phyloP scores from a whole-genome alignment of 169 alveolate species.

The Cryptosporidium meleagridis region DNA sequence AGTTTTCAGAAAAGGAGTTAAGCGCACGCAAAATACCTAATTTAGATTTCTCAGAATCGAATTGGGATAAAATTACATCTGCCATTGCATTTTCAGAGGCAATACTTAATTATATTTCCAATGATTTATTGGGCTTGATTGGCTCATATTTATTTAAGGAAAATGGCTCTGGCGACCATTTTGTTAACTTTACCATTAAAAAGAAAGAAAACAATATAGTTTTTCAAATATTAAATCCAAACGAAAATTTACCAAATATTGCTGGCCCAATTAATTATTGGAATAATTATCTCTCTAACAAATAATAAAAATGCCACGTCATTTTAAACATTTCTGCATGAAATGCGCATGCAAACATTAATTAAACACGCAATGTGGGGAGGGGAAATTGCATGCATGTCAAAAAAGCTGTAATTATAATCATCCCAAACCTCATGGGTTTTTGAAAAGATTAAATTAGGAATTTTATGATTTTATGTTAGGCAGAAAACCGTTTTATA shows the following conservation, averaged over 20 bases:
- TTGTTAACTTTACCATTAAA: slow-evolving; percentile 14
- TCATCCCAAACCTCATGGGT: not conserved
- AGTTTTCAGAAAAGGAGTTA: slow-evolving; percentile 27
- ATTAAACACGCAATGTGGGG: slow-evolving; percentile 15
- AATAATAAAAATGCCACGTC: slow-evolving; percentile 5
- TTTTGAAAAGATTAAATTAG: not conserved
- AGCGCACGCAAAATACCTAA: not conserved
- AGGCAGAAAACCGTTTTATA: not conserved
- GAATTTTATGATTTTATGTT: not conserved
- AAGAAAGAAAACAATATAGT: slow-evolving; percentile 1
- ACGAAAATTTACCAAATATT: slow-evolving; percentile 30
- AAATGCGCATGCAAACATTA: not conserved
- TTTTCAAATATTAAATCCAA: slow-evolving; percentile 2
- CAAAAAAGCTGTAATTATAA: not conserved
- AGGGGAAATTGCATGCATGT: not conserved
- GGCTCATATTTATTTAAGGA: not conserved
- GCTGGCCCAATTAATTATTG: slow-evolving; percentile 56
- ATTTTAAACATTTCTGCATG: not conserved
- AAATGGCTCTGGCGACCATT: slow-evolving; percentile 1
- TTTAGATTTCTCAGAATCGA: not conserved
- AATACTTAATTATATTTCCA: not conserved
- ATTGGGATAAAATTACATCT: slow-evolving; percentile 25
- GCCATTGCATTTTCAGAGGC: slow-evolving; percentile 51
- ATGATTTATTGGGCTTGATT: slow-evolving; percentile 1
- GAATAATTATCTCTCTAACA: not conserved